Evolutionary conservation across 805 yeast species (phyloP), one percentile per base, ranked within the genome.

Genomic region (Yamadazyma sp.): DNA sequence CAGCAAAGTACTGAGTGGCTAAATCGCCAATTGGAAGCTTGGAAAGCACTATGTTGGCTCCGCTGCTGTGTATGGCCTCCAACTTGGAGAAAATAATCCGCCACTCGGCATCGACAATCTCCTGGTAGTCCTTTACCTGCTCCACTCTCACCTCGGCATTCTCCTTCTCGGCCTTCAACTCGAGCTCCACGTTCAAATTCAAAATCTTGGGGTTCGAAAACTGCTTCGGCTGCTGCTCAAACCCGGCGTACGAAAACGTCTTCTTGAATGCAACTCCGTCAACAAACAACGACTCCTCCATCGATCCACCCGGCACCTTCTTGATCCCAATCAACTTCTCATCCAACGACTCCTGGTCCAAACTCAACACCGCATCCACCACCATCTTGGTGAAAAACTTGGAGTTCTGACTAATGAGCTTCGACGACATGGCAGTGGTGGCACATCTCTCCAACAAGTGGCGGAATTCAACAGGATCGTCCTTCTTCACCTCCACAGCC

Each of bases 91-190:
- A 73, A 48, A 93, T 93, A 49, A 93, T 84, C 60, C 86, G 79
- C 98, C 99, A 93, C 65, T 93, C 99, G n/a, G 99, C 99, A 64
- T 93, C 98, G 13, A 93, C 99, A 41, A 93, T 84, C 22, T 83
- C 88, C 70, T 93, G 99, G 65, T 93, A 93, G 53, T 91, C 97
- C 41, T 78, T 76, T 39, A 93, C 97, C 60, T 89, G 84, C 54
- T 87, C 95, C 35, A 93, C 93, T 50, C 99, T 79, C 22, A 93
- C 98, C 71, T 93, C 99, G 7, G 99, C 99, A 59, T 93, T 93
- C 62, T 93, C 99, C 70, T 89, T 91, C 69, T 93, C 99, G 1
- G 98, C 98, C 68, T 93, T 93, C 57, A 93, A 78, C 69, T 93
- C 99, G 50, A 93, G 75, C 62, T 93, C 99, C 27, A 93, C 90